Percentiles rank a stretch among this genome's conserved stretches.
Conservation (phyloP, 306 rosid species). For the Pterocarpus santalinus region DNA sequence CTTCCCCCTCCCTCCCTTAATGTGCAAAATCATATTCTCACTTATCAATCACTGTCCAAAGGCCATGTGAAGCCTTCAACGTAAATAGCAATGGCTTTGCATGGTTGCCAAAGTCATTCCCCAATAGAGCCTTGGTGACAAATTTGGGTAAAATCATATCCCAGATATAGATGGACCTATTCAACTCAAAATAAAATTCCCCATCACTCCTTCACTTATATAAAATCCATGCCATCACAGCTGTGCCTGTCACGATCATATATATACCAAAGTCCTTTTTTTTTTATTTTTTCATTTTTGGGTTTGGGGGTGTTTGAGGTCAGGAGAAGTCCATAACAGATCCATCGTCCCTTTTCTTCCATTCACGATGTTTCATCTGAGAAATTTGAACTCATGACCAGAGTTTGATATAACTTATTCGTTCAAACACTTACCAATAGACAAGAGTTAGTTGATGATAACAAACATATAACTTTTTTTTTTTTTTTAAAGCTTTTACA, state of each 20-base stretch:
- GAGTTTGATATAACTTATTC: no score
- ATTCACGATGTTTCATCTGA: no score
- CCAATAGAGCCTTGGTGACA: constrained; percentile 36
- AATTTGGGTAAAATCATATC: constrained; percentile 46
- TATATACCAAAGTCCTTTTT: background rate
- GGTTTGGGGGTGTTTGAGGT: constrained; percentile 18
- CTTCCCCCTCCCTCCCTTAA: background rate
- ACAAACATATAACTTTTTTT: no score
- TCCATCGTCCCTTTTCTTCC: constrained; percentile 12
- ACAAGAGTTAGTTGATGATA: no score
- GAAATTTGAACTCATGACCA: no score
- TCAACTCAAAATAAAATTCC: constrained; percentile 29
- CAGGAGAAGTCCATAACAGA: background rate
- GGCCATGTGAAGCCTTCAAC: constrained; percentile 51
- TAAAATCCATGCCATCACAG: constrained; percentile 33
- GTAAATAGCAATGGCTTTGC: constrained; percentile 51
- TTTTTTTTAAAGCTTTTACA: no score
- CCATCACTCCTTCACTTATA: constrained; percentile 19
- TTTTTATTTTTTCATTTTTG: background rate
- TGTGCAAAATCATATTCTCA: constrained; percentile 42
- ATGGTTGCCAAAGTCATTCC: constrained; percentile 46
- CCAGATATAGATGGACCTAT: constrained; percentile 47
- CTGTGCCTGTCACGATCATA: constrained; percentile 46
- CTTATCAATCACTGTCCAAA: constrained; percentile 49
- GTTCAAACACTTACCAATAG: no score